Conservation (phyloP, 2,329 filamentous ascomycete genomes). For the Rachicladosporium sp. region DNA sequence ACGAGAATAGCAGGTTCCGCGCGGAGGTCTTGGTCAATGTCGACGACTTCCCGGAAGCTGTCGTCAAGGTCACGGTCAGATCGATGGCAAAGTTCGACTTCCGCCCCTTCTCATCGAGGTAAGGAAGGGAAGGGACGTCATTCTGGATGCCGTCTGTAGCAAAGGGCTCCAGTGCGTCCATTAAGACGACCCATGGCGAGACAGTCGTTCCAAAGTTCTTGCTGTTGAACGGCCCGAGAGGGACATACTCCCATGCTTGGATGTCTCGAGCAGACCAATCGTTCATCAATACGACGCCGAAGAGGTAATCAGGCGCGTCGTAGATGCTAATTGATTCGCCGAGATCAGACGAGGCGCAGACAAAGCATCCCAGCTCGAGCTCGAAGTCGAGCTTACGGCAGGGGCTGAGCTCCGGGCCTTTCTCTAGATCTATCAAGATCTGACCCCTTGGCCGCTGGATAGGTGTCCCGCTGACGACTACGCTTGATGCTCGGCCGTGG, state of each 20-base stretch:
- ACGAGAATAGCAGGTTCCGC: slow-evolving; percentile 33
- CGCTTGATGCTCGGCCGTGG: slow-evolving; percentile 64
- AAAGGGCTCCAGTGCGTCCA: slow-evolving; percentile 42
- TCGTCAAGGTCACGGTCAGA: slow-evolving; percentile 18
- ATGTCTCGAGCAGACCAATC: slow-evolving; percentile 40
- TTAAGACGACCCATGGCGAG: slow-evolving; percentile 49
- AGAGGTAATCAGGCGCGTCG: slow-evolving; percentile 42
- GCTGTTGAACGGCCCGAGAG: slow-evolving; percentile 48
- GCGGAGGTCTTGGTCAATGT: slow-evolving; percentile 20
- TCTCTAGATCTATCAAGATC: slow-evolving; percentile 53
- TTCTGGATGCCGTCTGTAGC: slow-evolving; percentile 16
- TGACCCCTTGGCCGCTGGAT: slow-evolving; percentile 64
- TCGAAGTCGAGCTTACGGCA: slow-evolving; percentile 46
- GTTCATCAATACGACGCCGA: slow-evolving; percentile 50
- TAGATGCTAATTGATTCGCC: slow-evolving; percentile 29
- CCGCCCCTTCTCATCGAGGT: slow-evolving; percentile 13
- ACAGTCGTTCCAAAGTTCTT: slow-evolving; percentile 50
- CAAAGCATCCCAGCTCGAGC: slow-evolving; percentile 36
- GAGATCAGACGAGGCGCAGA: slow-evolving; percentile 29
- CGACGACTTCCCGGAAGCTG: slow-evolving; percentile 12
- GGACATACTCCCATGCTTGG: slow-evolving; percentile 14
- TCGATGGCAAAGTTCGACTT: slow-evolving; percentile 18
- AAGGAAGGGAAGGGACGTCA: slow-evolving; percentile 17
- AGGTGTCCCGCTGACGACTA: slow-evolving; percentile 61
- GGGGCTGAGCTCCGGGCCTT: slow-evolving; percentile 50